Base-by-base conservation (phyloP, 2,329 filamentous ascomycete genomes). In the Cladorrhinum sp. region DNA sequence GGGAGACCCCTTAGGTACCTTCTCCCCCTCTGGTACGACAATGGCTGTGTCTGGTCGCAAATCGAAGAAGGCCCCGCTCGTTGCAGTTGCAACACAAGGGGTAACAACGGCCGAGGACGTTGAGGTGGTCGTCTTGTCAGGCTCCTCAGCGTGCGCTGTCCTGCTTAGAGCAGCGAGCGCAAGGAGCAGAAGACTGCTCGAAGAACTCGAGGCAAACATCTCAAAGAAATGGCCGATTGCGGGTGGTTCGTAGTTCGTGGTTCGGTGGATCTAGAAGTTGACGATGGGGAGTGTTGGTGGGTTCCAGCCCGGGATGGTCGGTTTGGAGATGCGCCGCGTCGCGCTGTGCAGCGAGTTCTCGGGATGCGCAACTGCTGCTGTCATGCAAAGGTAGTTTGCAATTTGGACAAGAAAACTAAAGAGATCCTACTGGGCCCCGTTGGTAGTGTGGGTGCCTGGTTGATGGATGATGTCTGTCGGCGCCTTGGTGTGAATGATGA, bases 11-110 rank as follows among this genome's bases (percentile, higher is more conserved):
- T 76, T 77, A 63, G 76, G 74, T 14, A 76, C 70, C 67, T 80
- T 81, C 28, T 71, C 70, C 5, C 75, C 78, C 51, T 81, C 76
- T 21, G 76, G 73, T 3, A 75, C 71, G 16, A 72, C 68, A 26
- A 79, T 70, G 28, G 82, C 83, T 36, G 75, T 81, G 66, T 85
- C 83, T 2, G 81, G 80, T 24, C 83, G 78, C 55, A 86, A 74
- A 64, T 86, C 84, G 71, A 82, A 86, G 73, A 85, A 86, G 30
- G 82, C 80, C 57, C 83, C 83, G 61, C 75, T 80, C 2, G 80
- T 80, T 10, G 82, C 81, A 7, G 81, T 80, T 0, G 83, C 83
- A 7, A 83, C 86, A 68, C 84, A 86, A 30, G 79, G 76, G 24
- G 79, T 79, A 8, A 73, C 74, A 26, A 75, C 75, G 1, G 77